Evolutionary conservation across 2,329 filamentous ascomycete species (phyloP).

Genomic region (Cryphonectria naterciae): DNA sequence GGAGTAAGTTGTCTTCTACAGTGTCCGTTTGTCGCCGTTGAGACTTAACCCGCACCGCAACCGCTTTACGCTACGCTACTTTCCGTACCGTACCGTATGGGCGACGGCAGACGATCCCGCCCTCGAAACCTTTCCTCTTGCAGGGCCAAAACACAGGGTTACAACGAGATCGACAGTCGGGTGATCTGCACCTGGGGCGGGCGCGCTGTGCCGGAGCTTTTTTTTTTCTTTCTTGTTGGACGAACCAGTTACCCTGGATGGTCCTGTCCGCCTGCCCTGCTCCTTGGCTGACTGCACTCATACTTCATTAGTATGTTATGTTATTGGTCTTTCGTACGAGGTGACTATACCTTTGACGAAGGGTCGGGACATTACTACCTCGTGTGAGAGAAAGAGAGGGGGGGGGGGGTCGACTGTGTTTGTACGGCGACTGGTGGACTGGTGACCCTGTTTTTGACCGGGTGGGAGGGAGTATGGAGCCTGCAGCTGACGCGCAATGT

Average conservation of each 20-base stretch:
- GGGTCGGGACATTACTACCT: not conserved
- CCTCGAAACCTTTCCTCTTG: slow-evolving; percentile 24
- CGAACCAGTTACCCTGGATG: slow-evolving; percentile 8
- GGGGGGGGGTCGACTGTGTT: not conserved
- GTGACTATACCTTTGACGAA: not conserved
- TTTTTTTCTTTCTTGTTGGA: not conserved
- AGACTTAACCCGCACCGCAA: slow-evolving; percentile 19
- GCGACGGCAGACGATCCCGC: slow-evolving; percentile 20
- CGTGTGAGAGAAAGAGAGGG: not conserved
- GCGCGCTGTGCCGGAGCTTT: slow-evolving; percentile 15
- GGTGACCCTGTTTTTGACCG: not conserved
- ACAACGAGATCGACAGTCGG: slow-evolving; percentile 30
- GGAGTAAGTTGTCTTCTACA: slow-evolving; percentile 13
- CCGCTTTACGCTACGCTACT: slow-evolving; percentile 12
- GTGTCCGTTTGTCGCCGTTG: slow-evolving; percentile 5
- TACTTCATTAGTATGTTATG: not conserved
- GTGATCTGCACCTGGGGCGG: slow-evolving; percentile 30
- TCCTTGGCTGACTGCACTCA: not conserved
- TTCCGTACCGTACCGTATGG: slow-evolving; percentile 15
- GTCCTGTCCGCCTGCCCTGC: not conserved
- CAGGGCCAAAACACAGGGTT: slow-evolving; percentile 17
- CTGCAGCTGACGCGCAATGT: slow-evolving; percentile 26
- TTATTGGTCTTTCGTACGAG: slow-evolving; percentile 2
- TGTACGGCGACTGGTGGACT: not conserved
- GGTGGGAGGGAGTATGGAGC: not conserved